Evolutionary conservation across 2,329 filamentous ascomycete species (phyloP), one percentile per base, ranked within the genome.

Genomic region (Alternaria gaisen): DNA sequence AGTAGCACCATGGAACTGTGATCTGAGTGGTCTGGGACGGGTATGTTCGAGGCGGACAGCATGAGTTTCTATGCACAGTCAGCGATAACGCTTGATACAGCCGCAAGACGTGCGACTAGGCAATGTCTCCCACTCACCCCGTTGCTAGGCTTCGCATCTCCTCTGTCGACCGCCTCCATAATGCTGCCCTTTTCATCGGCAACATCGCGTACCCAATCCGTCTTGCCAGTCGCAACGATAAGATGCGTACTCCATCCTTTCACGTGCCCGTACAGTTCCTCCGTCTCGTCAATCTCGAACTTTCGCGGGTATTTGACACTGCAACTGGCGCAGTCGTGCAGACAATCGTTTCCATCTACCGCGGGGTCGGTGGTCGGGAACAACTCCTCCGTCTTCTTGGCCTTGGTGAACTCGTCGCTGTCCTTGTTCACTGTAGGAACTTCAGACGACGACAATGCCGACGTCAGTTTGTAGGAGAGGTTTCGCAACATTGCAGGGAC

Each of bases 161-260:
- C 82, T 67, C 81, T 81, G 61, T 80, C 81, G 12, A 84, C 80
- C 1, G 83, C 83, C 73, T 84, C 81, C 84, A 87, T 87, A 54
- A 87, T 78, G 58, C 83, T 86, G 47, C 83, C 85, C 68, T 91
- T 90, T 83, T 98, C 95, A 74, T 98, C 91, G 58, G 75, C 72
- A 5, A 97, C 92, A 81, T 97, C 91, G 61, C 92, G 83, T 74
- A 94, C 91, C 95, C 95, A 99, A 80, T 99, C 95, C 26, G 90
- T 86, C 86, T 97, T 97, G 63, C 93, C 92, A n/a, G 95, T 99
- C 24, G 93, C 95, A 16, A 98, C 93, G 32, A 99, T 83, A 63
- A 97, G 77, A 80, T 99, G 95, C 20, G 93, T 95, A 72, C 88
- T 90, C 91, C 93, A 98, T 36, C 89, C 92, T 73, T 93, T 91